These are phyloP conservation scores for Lithohypha guttulata DNA, from an alignment of 2,329 filamentous ascomycete species.

Conservation along the genomic window DNA sequence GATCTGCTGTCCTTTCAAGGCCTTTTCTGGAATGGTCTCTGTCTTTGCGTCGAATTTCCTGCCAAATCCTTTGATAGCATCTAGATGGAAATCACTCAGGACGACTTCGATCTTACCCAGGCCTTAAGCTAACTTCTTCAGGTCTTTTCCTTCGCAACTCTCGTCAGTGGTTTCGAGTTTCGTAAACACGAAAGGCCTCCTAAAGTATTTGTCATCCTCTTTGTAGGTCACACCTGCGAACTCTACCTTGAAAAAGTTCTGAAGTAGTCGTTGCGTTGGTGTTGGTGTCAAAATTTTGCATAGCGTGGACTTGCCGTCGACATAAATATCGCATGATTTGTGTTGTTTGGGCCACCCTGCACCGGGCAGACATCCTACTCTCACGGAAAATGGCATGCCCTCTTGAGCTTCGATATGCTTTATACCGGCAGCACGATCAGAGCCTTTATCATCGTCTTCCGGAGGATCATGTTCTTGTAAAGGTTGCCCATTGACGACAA, in stretches of 20 bases:
- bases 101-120: background rate
- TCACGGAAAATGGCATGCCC: background rate
- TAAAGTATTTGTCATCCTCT: background rate
- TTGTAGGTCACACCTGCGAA: background rate
- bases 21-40: constrained; percentile 8
- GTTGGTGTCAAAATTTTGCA: too few species aligned
- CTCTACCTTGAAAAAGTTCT: background rate
- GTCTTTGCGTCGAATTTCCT: background rate
- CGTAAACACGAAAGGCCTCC: constrained; percentile 1
- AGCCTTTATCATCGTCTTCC: background rate
- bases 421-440: too few species aligned
- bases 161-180: constrained; percentile 1
- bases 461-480: constrained; percentile 1
- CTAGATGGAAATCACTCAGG: background rate
- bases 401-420: constrained; percentile 4
- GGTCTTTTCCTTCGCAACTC: background rate
- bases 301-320: background rate
- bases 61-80: background rate
- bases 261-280: too few species aligned
- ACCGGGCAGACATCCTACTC: background rate
- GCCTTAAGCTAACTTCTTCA: background rate
- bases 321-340: background rate
- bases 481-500: background rate
- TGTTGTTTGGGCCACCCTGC: background rate
- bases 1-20: constrained; percentile 9